Conservation (phyloP, 441 rosid genomes). For the Pelargonium australe region DNA sequence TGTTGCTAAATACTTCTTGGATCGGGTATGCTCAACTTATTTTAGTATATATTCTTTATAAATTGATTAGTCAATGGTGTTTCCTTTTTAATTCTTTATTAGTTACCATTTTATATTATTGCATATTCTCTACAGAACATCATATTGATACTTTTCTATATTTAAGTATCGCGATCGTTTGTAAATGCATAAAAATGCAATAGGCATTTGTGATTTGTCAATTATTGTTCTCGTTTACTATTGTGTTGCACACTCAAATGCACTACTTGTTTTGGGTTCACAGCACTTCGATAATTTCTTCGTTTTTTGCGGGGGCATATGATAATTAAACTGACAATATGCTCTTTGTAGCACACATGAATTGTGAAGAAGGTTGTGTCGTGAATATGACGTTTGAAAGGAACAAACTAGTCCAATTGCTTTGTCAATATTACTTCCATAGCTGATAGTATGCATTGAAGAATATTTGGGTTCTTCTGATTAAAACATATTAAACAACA, state of each 20-base stretch:
- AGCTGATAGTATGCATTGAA: too few species aligned
- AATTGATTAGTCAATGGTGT: neutral
- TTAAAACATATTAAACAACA: too few species aligned
- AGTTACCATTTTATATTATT: neutral
- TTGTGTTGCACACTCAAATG: neutral
- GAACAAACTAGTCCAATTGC: too few species aligned
- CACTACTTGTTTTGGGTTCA: neutral
- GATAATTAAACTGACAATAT: neutral
- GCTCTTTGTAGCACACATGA: neutral
- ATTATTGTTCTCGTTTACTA: neutral
- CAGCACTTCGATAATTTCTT: neutral
- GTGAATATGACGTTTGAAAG: too few species aligned
- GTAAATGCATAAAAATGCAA: neutral
- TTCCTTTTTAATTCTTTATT: neutral
- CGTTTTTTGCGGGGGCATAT: neutral
- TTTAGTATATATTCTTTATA: neutral
- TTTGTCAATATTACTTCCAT: too few species aligned
- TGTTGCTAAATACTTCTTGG: constrained; percentile 84
- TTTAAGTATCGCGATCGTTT: neutral
- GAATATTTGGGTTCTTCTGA: too few species aligned
- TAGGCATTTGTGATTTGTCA: neutral
- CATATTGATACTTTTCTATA: neutral
- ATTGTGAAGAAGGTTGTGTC: too few species aligned
- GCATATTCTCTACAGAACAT: neutral
- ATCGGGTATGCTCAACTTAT: constrained; percentile 48